These are phyloP conservation scores for Thermoascus crustaceus DNA, from an alignment of 2,329 filamentous ascomycete species.

Conservation along the genomic window DNA sequence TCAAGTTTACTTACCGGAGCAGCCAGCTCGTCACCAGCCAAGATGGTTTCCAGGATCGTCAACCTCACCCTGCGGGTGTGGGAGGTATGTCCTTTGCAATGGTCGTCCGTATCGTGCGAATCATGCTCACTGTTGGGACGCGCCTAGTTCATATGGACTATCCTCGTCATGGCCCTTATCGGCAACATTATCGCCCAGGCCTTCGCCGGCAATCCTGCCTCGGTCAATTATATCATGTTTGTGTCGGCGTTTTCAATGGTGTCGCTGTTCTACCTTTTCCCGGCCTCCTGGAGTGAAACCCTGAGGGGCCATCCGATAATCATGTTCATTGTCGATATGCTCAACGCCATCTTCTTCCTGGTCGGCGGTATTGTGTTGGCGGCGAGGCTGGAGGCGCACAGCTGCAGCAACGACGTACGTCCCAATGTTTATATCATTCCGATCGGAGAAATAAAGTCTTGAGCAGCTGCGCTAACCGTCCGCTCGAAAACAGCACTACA, in stretches of 20 bases:
- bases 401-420: constrained; percentile 40
- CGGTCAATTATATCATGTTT: constrained; percentile 50
- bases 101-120: neutral
- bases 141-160: constrained; percentile 49
- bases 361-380: constrained; percentile 42
- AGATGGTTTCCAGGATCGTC: constrained; percentile 6
- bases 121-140: neutral
- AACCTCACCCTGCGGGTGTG: constrained; percentile 8
- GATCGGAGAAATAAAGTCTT: neutral
- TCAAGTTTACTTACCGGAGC: no score
- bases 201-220: constrained; percentile 45
- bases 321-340: constrained; percentile 35
- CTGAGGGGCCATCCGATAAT: constrained; percentile 37
- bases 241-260: constrained; percentile 40
- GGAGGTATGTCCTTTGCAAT: constrained; percentile 3
- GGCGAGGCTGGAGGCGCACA: constrained; percentile 36
- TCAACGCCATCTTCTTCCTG: constrained; percentile 44
- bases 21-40: no score
- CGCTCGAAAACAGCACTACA: constrained; percentile 26
- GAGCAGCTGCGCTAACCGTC: neutral
- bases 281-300: constrained; percentile 32
- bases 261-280: constrained; percentile 41
- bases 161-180: constrained; percentile 53
- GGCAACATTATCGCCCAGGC: constrained; percentile 54
- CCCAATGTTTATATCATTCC: neutral